These are phyloP conservation scores for Rossbeevera mucosa DNA, from an alignment of 768 basidiomycete genomes.

Conservation along the genomic window DNA sequence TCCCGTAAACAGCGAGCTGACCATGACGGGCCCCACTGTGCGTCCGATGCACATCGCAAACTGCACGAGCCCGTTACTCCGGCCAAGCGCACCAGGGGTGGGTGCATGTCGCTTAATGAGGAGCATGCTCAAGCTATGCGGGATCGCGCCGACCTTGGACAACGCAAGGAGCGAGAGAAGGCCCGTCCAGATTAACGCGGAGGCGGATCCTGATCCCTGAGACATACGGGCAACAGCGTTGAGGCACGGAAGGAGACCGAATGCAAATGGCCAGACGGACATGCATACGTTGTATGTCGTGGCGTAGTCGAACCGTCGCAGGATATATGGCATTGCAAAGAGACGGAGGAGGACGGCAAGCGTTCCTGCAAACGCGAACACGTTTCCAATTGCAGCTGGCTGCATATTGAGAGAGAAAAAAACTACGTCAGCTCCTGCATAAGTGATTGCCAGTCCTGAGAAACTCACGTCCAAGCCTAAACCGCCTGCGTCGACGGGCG, in stretches of 20 bases:
- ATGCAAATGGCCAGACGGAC: slow-evolving; percentile 50
- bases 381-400: slow-evolving; percentile 53
- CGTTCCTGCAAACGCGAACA: slow-evolving; percentile 48
- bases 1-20: slow-evolving; percentile 19
- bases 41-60: slow-evolving; percentile 51
- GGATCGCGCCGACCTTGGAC: neutral
- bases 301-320: slow-evolving; percentile 35
- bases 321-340: slow-evolving; percentile 47
- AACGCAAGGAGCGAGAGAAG: neutral
- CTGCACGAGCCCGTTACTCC: slow-evolving; percentile 60
- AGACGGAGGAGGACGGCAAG: slow-evolving; percentile 48
- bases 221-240: slow-evolving; percentile 41
- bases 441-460: slow-evolving; percentile 9
- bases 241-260: slow-evolving; percentile 45
- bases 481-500: slow-evolving; percentile 51
- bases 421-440: neutral
- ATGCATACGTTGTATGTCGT: slow-evolving; percentile 45
- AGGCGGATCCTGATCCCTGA: neutral
- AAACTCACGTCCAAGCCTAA: slow-evolving; percentile 46
- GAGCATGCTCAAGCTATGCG: neutral
- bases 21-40: slow-evolving; percentile 43
- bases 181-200: neutral
- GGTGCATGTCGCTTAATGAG: neutral
- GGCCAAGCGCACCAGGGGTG: slow-evolving; percentile 37
- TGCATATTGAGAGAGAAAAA: slow-evolving; percentile 15